Evolutionary conservation across 495 filamentous ascomycete species (phyloP), one percentile per base, ranked within the genome.

Genomic region (Friedmanniomyces endolithicus): DNA sequence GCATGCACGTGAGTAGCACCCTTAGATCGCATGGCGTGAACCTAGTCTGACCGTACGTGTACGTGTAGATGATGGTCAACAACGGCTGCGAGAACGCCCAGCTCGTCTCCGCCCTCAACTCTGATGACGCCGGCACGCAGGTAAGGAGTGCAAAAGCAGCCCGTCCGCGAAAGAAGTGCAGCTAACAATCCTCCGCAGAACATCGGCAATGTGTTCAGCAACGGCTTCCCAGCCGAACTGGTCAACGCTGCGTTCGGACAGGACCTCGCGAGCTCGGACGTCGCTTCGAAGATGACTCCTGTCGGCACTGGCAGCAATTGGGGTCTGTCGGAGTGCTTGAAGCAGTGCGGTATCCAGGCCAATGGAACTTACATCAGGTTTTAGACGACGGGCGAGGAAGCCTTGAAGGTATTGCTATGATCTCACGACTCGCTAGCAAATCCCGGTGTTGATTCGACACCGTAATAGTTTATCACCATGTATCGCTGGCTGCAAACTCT

Each of bases 11-110:
- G 19, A 47, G 44, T 47, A 47, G 27, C 27, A 31, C 27, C 27
- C 3, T 9, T 3, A 3, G 9, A 31, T 31, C 27, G 27, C 27
- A 31, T 9, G 4, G 27, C 27, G 27, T 31, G 3, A 3, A 9
- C 9, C 3, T 31, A 31, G 9, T 3, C 27, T 31, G 27, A 31
- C 9, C 4, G 9, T 31, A 4, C 27, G 17, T 20, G 9, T 31
- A 4, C 27, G 17, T 20, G 23, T 20, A 47, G n/a, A 70, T 72
- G 33, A 75, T 76, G 71, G 67, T 72, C 58, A 77, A 78, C 57
- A 71, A 69, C 20, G 70, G 75, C 43, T 72, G 69, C 55, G 62
- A 61, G 11, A 65, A 70, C 52, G 67, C 68, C 3, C 63, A 64
- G 23, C 64, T 72, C 25, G 57, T 70, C 29, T 65, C 58, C 12